Base-by-base conservation (phyloP, 2,329 filamentous ascomycete species). In the Colletotrichum tabaci region DNA sequence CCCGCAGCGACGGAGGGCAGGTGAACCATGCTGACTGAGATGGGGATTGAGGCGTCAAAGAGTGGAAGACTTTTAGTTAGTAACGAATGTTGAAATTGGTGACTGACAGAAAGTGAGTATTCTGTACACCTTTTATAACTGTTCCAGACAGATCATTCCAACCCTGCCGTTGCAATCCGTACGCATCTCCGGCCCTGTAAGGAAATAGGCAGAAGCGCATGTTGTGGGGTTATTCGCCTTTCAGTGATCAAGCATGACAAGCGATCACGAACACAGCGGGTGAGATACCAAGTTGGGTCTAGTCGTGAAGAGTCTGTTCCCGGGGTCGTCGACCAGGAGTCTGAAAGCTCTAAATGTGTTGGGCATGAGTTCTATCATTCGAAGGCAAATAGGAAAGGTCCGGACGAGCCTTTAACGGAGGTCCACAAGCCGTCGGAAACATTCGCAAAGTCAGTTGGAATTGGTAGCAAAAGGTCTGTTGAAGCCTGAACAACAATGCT, bases 171-270 rank as follows among this genome's bases (percentile, higher is more conserved):
- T 42, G 21, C 15, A 12, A 10, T n/a, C 16, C 4, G 40, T 23
- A 7, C n/a, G 16, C 10, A 38, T 30, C 9, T 21, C 12, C 21
- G 12, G 15, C 6, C 35, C 12, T n/a, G 1, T 18, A 10, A 10
- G 15, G 47, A 42, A 53, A 21, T 47, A 61, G 65, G 38, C 65
- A 61, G 65, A 38, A 62, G 40, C 49, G 10, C 42, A 13, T 18
- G 38, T 35, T 26, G 38, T 67, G 56, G 38, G 46, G 47, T 38
- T 6, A 9, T 4, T 23, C 4, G 16, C 44, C 3, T 21, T 38
- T 13, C 42, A 4, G 5, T 42, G 35, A 21, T 30, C 15, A 21
- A 61, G 10, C 16, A 18, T 52, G 61, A 44, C 61, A 9, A 12
- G 35, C 49, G 49, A 55, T 35, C 44, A 53, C n/a, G 23, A 46